Conservation (phyloP, 1,284 basidiomycete genomes). For the Irpex sp. region DNA sequence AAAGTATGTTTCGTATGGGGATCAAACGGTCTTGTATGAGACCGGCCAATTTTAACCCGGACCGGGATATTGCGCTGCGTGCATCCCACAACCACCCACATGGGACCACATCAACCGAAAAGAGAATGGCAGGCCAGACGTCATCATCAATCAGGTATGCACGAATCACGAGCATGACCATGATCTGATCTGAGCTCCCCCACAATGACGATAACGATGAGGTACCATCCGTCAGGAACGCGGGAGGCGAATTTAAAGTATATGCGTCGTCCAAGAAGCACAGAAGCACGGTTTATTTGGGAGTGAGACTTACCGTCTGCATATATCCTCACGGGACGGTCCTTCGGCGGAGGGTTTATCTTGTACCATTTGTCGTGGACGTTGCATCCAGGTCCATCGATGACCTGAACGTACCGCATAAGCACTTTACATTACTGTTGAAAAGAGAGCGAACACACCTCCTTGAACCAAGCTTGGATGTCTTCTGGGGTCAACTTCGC, state of each 20-base stretch:
- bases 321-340: constrained; percentile 86
- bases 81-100: background rate
- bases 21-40: too few species aligned
- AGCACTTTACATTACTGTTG: background rate
- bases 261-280: constrained; percentile 3
- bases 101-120: background rate
- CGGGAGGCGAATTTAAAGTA: constrained; percentile 9
- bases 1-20: background rate
- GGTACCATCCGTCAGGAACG: constrained; percentile 1
- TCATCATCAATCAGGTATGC: background rate
- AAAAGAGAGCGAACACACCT: constrained; percentile 12
- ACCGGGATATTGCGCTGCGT: background rate
- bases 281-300: constrained; percentile 1
- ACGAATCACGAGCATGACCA: background rate
- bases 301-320: constrained; percentile 70
- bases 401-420: constrained; percentile 9
- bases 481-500: constrained; percentile 64
- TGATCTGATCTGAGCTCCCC: background rate
- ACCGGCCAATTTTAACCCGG: too few species aligned
- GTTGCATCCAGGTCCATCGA: constrained; percentile 35
- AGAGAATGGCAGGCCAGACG: background rate
- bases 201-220: background rate
- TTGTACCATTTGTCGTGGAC: constrained; percentile 70
- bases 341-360: constrained; percentile 80
- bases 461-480: constrained; percentile 48